Percentiles rank a stretch among this genome's conserved stretches.
Evolutionary conservation across 2,329 filamentous ascomycete genomes (phyloP).

Genomic region (Pseudogymnoascus pannorum): DNA sequence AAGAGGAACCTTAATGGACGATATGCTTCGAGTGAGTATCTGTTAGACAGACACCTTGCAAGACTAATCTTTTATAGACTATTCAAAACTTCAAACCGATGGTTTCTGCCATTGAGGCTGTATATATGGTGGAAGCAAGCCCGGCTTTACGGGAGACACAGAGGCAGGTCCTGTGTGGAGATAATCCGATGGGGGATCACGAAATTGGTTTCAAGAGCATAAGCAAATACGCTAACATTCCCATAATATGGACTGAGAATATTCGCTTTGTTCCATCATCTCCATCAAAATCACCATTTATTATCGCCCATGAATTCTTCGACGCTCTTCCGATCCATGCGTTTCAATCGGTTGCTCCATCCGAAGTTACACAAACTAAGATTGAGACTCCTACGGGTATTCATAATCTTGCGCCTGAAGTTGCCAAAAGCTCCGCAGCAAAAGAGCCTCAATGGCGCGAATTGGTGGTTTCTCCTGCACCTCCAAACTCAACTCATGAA

Average conservation of each 20-base stretch:
- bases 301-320: conserved; percentile 97
- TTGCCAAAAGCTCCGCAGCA: conserved; percentile 17
- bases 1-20: conserved; percentile 92
- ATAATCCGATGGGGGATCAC: conserved; percentile 59
- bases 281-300: conserved; percentile 72
- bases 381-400: conserved; percentile 35
- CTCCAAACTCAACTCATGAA: conserved; percentile 45
- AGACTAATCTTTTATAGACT: conserved; percentile 46
- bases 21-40: conserved; percentile 76
- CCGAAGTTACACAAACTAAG: conserved; percentile 19
- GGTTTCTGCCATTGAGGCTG: conserved; percentile 67
- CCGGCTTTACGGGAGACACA: conserved; percentile 69
- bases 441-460: conserved; percentile 67
- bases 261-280: conserved; percentile 33
- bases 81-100: conserved; percentile 77
- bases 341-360: conserved; percentile 65
- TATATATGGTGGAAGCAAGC: conserved; percentile 95
- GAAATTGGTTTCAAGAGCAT: conserved; percentile 66
- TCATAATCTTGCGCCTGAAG: conserved; percentile 29
- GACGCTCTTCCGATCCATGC: conserved; percentile 94
- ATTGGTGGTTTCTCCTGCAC: conserved; percentile 65
- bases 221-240: conserved; percentile 65
- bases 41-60: conserved; percentile 11
- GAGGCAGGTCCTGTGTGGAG: conserved; percentile 72
- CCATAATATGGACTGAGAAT: conserved; percentile 83